Evolutionary conservation across 352 stramenopile genomes (phyloP).

Genomic region (Saprolegnia diclina): DNA sequence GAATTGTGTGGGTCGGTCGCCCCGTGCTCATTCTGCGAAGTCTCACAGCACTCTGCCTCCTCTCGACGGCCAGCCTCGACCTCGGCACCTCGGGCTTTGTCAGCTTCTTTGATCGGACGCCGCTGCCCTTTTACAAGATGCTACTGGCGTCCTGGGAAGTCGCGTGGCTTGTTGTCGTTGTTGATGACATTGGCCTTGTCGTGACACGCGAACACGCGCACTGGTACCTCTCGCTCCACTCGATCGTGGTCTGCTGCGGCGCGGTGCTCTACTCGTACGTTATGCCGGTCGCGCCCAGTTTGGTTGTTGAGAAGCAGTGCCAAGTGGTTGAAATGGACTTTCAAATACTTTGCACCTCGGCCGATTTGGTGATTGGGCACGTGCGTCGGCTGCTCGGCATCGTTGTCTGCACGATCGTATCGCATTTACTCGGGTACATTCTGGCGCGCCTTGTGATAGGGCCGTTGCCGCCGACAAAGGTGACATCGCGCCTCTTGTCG

Average conservation of each 20-base stretch:
- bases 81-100: not conserved
- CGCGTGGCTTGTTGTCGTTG: conserved; percentile 16
- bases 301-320: conserved; percentile 5
- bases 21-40: conserved; percentile 3
- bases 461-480: not conserved
- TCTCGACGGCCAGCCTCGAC: conserved; percentile 1
- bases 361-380: not conserved
- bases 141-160: conserved; percentile 10
- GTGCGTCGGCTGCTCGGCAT: not conserved
- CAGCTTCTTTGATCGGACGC: not conserved
- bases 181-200: conserved; percentile 4
- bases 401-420: not conserved
- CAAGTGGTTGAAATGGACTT: not conserved
- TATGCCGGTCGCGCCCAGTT: not conserved
- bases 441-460: not conserved
- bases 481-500: not conserved
- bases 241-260: not conserved
- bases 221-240: not conserved
- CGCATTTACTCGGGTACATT: not conserved
- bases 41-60: not conserved
- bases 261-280: not conserved
- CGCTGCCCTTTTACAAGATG: not conserved
- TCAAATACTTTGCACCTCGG: not conserved
- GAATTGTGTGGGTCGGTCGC: conserved; percentile 19
- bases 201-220: conserved; percentile 7